Evolutionary conservation across 805 yeast species (phyloP).

Genomic region (Grigorovia transvaalensis): DNA sequence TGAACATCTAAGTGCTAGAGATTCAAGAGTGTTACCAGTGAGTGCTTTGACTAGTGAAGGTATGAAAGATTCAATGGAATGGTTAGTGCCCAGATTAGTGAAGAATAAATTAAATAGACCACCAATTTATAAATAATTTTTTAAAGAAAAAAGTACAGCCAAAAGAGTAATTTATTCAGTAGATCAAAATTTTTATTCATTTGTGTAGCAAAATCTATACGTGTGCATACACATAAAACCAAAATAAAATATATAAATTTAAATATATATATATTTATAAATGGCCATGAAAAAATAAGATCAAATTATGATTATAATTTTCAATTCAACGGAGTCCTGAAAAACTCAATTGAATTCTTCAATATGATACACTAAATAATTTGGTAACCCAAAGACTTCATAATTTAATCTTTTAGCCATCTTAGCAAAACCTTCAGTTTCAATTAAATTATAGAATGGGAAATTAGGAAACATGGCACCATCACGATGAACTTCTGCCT

Average conservation of each 20-base stretch:
- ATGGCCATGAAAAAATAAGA: neutral
- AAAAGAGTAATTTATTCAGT: too few species aligned
- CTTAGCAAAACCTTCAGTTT: constrained; percentile 96
- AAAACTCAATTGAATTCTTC: constrained; percentile 44
- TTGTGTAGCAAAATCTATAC: too few species aligned
- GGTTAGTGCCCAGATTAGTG: constrained; percentile 68
- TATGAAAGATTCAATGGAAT: constrained; percentile 74
- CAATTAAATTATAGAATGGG: constrained; percentile 93
- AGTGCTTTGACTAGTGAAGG: constrained; percentile 77
- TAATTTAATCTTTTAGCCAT: constrained; percentile 95
- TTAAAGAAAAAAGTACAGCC: too few species aligned
- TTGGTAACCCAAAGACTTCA: constrained; percentile 85
- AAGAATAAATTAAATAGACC: constrained; percentile 32
- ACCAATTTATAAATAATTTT: constrained; percentile 24
- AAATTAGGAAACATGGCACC: constrained; percentile 99
- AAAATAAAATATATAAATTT: too few species aligned
- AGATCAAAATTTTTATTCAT: too few species aligned
- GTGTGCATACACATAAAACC: too few species aligned
- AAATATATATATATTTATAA: too few species aligned
- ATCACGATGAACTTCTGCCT: constrained; percentile 96
- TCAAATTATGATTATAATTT: neutral
- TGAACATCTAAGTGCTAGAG: constrained; percentile 79
- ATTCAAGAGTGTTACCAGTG: constrained; percentile 79
- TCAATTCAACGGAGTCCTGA: too few species aligned
- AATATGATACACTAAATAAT: constrained; percentile 84